Percentiles rank a stretch among this genome's conserved stretches.
Evolutionary conservation across 345 rosid species (phyloP).

Genomic region (Kandelia obovata): DNA sequence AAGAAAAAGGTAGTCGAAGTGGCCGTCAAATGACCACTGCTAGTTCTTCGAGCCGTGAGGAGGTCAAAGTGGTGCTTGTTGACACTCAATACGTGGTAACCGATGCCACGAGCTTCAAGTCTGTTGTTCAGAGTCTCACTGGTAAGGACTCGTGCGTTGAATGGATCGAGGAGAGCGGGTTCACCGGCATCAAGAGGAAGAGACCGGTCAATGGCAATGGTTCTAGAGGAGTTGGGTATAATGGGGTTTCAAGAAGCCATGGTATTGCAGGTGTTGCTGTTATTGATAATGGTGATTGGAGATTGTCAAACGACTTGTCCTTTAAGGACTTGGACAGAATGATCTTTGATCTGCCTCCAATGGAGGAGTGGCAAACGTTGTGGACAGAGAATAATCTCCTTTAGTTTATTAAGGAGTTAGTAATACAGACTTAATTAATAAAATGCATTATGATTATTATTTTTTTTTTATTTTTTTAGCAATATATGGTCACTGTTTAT

Average conservation of each 20-base stretch:
- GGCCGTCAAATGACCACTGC: not conserved
- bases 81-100: constrained; percentile 54
- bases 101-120: constrained; percentile 53
- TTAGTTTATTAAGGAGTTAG: too few species aligned
- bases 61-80: constrained; percentile 47
- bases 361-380: constrained; percentile 23
- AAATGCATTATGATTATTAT: too few species aligned
- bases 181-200: constrained; percentile 14
- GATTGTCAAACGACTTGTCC: constrained; percentile 22
- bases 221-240: not conserved
- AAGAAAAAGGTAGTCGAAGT: not conserved
- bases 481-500: too few species aligned
- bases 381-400: constrained; percentile 8
- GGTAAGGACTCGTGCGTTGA: constrained; percentile 51
- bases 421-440: too few species aligned
- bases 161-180: constrained; percentile 26
- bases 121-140: constrained; percentile 64
- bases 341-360: constrained; percentile 30
- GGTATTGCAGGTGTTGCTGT: not conserved
- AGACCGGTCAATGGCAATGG: not conserved
- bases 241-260: not conserved
- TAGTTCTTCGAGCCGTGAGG: constrained; percentile 1
- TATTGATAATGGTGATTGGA: not conserved
- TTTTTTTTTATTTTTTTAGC: too few species aligned
- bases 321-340: constrained; percentile 31